These are phyloP conservation scores for Cytospora schulzeri DNA, from an alignment of 2,329 filamentous ascomycete species.

Conservation along the genomic window DNA sequence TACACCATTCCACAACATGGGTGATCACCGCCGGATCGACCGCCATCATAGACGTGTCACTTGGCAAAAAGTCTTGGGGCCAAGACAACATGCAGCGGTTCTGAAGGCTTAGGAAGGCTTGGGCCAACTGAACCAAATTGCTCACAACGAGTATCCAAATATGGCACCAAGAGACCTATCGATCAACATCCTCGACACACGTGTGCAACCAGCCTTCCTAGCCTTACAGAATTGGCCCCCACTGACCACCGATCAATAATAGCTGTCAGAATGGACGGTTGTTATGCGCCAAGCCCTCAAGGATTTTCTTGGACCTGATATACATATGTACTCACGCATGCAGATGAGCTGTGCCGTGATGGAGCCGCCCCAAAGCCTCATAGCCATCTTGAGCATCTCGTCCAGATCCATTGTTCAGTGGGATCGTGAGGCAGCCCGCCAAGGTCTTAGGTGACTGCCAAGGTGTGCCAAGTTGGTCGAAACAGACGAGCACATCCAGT, in stretches of 20 bases:
- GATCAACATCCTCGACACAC: not conserved
- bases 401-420: not conserved
- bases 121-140: conserved; percentile 11
- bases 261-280: not conserved
- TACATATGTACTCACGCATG: not conserved
- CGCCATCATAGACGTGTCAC: conserved; percentile 11
- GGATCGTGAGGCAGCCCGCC: conserved; percentile 18
- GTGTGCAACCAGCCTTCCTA: not conserved
- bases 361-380: not conserved
- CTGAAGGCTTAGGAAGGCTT: conserved; percentile 3
- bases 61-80: conserved; percentile 18
- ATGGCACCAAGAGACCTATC: not conserved
- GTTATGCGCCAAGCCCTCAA: not conserved
- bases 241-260: not conserved
- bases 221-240: not conserved
- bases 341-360: not conserved
- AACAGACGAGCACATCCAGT: conserved; percentile 6
- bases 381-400: not conserved
- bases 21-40: conserved; percentile 8
- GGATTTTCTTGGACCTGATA: not conserved
- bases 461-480: conserved; percentile 17
- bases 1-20: not conserved
- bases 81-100: conserved; percentile 5
- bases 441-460: conserved; percentile 17
- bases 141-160: conserved; percentile 10